Evolutionary conservation across 148 eudicot genomes (phyloP).

Genomic region (Vaccinium myrtillus): DNA sequence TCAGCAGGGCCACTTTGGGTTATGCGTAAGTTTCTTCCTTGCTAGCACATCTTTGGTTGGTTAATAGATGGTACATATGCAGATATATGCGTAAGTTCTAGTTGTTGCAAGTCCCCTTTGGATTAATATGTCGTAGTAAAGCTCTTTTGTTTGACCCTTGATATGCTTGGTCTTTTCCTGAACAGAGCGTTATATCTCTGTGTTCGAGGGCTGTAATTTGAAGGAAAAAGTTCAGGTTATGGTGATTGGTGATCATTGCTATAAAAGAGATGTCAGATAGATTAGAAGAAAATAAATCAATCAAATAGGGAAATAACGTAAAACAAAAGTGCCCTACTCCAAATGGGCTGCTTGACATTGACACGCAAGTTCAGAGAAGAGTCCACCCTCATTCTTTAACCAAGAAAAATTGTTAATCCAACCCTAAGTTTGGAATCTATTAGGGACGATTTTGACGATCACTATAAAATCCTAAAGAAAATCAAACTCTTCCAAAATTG

Average conservation of each 20-base stretch:
- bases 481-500: neutral
- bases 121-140: neutral
- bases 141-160: neutral
- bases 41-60: neutral
- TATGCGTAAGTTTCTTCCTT: constrained; percentile 67
- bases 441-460: neutral
- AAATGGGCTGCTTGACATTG: neutral
- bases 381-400: neutral
- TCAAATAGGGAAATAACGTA: neutral
- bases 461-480: neutral
- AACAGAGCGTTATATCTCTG: neutral
- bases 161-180: neutral
- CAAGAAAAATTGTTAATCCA: neutral
- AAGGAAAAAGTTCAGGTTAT: neutral
- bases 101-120: neutral
- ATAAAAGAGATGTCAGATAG: neutral
- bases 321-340: neutral
- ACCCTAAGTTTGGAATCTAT: neutral
- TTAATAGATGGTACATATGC: neutral
- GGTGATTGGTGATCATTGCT: neutral
- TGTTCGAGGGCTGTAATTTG: neutral
- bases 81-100: neutral
- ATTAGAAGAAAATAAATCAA: neutral
- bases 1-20: constrained; percentile 87
- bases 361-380: neutral